Base-by-base conservation (phyloP, 805 yeast species). In the Candida andamanensis region DNA sequence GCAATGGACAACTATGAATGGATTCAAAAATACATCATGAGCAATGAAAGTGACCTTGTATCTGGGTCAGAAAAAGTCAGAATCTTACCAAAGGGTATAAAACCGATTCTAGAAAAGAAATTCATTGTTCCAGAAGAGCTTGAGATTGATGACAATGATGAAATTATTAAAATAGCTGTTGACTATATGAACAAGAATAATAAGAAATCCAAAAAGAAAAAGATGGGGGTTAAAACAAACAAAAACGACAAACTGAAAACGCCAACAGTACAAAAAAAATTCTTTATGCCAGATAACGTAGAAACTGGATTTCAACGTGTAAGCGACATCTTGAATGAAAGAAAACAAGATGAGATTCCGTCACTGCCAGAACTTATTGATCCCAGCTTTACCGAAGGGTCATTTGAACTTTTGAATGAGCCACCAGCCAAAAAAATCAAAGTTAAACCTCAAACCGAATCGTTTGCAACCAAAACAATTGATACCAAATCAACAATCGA, bases 1-100 rank as follows among this genome's bases (percentile, higher is more conserved):
- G 89, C 97, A 0, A 77, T 85, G 82, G 80, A 72, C 17, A 92
- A 87, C 17, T 90, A 92, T 54, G 74, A 74, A 37, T 74, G 72
- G 50, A 77, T 92, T 26, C 97, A 92, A 47, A 69, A 70, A 30
- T 77, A 76, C 40, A 80, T 86, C 20, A 68, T 70, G 52, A 61
- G 60, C 22, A 72, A 72, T 15, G 65, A 57, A 15, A 9, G 16
- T 8, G 43, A 41, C 18, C 45, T 65, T 24, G 56, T 72, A 20
- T 58, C 55, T 4, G 67, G 73, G 44, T 61, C 60, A 20, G 56
- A 57, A 7, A 74, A 78, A 18, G 82, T 76, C 40, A 59, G 95
- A 32, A 82, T 92, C 6, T 42, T 92, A 1, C 97, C 97, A 0
- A 39, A 50, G 1, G 60, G 60, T 2, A 54, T 58, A 16, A 52